Evolutionary conservation across 1,284 basidiomycete species (phyloP).

Genomic region (Puccinia coronata): DNA sequence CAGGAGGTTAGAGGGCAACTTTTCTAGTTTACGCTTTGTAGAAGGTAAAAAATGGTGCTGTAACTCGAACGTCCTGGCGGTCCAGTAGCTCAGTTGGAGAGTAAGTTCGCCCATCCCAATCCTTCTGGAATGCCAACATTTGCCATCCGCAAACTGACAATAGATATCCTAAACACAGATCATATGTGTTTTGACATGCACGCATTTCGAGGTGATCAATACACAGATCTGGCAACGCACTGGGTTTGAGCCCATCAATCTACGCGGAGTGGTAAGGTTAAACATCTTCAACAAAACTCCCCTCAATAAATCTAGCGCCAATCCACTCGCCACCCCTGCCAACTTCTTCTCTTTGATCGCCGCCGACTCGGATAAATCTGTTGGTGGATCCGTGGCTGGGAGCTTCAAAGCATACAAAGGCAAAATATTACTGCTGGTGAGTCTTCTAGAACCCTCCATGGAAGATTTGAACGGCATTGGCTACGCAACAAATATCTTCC

Average conservation of each 20-base stretch:
- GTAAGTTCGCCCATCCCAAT: not conserved
- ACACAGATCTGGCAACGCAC: constrained; percentile 50
- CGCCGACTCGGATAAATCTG: not conserved
- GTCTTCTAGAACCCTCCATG: constrained; percentile 56
- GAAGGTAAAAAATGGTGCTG: constrained; percentile 58
- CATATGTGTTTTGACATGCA: constrained; percentile 44
- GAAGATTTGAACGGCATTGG: no score
- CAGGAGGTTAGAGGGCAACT: constrained; percentile 52
- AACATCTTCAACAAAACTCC: constrained; percentile 25
- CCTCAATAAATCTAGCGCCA: not conserved
- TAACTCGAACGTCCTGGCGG: constrained; percentile 58
- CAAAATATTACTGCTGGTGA: constrained; percentile 83
- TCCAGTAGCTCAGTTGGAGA: constrained; percentile 62
- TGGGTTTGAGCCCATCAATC: constrained; percentile 37
- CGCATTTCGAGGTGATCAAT: constrained; percentile 48
- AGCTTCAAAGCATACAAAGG: constrained; percentile 82
- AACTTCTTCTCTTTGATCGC: not conserved
- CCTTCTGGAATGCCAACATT: no score
- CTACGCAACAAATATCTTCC: not conserved
- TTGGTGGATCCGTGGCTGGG: constrained; percentile 46
- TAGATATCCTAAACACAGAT: constrained; percentile 39
- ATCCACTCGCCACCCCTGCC: not conserved
- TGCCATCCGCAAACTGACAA: not conserved
- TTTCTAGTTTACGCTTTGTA: constrained; percentile 54
- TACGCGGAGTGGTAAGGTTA: constrained; percentile 26